These are phyloP conservation scores for Aspergillus udagawae DNA, from an alignment of 2,329 filamentous ascomycete species.

Conservation along the genomic window DNA sequence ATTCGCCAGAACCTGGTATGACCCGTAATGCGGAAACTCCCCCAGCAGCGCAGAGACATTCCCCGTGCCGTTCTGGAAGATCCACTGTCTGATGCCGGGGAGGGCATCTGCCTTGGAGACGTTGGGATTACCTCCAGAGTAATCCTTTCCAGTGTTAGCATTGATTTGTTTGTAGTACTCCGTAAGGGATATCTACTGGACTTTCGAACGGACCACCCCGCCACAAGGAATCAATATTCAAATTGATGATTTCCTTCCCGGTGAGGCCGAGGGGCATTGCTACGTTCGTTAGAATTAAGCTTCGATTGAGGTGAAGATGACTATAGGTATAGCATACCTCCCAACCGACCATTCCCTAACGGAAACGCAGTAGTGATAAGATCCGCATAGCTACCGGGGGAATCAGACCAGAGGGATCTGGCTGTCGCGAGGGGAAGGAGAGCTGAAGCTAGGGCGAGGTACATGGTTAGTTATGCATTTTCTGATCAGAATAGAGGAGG, in stretches of 20 bases:
- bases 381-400: constrained; percentile 3
- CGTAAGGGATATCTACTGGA: background rate
- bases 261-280: constrained; percentile 16
- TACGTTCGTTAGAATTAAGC: background rate
- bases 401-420: constrained; percentile 9
- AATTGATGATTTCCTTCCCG: constrained; percentile 13
- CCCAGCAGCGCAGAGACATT: constrained; percentile 15
- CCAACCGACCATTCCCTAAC: constrained; percentile 14
- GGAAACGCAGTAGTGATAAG: constrained; percentile 12
- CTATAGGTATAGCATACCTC: constrained; percentile 3
- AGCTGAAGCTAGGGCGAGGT: no score
- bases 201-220: constrained; percentile 23
- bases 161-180: background rate
- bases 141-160: background rate
- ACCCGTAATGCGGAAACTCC: constrained; percentile 15
- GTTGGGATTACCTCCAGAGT: constrained; percentile 14
- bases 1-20: constrained; percentile 20
- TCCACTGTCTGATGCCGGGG: constrained; percentile 14
- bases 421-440: constrained; percentile 1
- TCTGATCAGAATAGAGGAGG: no score
- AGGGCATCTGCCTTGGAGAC: constrained; percentile 13
- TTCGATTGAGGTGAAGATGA: no score
- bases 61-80: constrained; percentile 20
- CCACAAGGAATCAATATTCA: constrained; percentile 26
- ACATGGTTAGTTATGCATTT: no score